phyloP scores from a whole-genome alignment of 2,329 filamentous ascomycete genomes.

The Bipolaris zeicola region DNA sequence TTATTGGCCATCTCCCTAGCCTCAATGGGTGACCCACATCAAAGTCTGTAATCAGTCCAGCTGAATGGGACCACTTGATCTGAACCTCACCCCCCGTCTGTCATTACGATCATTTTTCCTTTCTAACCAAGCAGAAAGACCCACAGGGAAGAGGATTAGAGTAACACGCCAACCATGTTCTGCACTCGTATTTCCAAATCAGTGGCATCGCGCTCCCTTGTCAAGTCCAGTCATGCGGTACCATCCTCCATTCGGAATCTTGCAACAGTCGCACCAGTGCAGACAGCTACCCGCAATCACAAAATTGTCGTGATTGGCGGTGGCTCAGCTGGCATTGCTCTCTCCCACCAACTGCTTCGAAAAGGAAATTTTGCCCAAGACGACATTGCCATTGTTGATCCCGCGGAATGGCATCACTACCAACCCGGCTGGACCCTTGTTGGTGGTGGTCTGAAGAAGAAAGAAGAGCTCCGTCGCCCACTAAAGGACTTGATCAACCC shows the following conservation, averaged over 20 bases:
- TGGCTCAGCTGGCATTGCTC: slow-evolving; percentile 67
- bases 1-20: slow-evolving; percentile 1
- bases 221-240: slow-evolving; percentile 1
- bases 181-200: not conserved
- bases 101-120: not conserved
- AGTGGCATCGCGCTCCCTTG: not conserved
- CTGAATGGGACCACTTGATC: not conserved
- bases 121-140: not conserved
- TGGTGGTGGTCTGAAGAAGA: slow-evolving; percentile 68
- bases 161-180: slow-evolving; percentile 1
- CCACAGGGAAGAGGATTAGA: not conserved
- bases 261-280: slow-evolving; percentile 37
- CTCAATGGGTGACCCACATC: slow-evolving; percentile 1
- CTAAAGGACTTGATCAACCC: slow-evolving; percentile 60
- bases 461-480: slow-evolving; percentile 61
- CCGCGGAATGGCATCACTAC: slow-evolving; percentile 68
- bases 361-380: slow-evolving; percentile 61
- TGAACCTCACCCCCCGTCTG: not conserved
- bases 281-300: slow-evolving; percentile 55
- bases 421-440: slow-evolving; percentile 74
- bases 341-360: slow-evolving; percentile 70
- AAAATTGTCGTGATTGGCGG: slow-evolving; percentile 71
- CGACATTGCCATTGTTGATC: slow-evolving; percentile 70
- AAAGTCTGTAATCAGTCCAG: slow-evolving; percentile 9
- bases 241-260: slow-evolving; percentile 16